These are phyloP conservation scores for Ustilago esculenta DNA, from an alignment of 1,284 basidiomycete genomes.

Conservation along the genomic window DNA sequence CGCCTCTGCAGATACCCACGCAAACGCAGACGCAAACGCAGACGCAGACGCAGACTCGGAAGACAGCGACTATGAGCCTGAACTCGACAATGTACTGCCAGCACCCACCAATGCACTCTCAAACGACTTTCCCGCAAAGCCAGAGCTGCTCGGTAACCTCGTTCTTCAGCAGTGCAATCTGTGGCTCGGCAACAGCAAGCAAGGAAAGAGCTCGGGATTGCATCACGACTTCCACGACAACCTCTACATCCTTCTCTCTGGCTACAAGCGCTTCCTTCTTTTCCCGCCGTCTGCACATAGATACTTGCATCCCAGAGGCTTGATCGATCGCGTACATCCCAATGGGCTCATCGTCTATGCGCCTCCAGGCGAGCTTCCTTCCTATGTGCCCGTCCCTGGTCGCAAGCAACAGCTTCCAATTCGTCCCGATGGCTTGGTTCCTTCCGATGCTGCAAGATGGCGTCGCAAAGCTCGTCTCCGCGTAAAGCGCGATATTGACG, in stretches of 20 bases:
- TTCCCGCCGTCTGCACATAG: conserved; percentile 61
- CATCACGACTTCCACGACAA: conserved; percentile 67
- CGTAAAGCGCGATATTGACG: conserved; percentile 48
- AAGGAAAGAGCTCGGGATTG: conserved; percentile 58
- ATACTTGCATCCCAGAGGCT: conserved; percentile 55
- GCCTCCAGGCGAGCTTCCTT: conserved; percentile 36
- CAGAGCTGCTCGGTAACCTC: conserved; percentile 58
- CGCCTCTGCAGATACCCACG: too few relatives aligned
- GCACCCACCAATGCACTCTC: conserved; percentile 57
- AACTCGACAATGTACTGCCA: conserved; percentile 57
- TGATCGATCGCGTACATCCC: conserved; percentile 46
- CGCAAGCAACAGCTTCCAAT: conserved; percentile 30
- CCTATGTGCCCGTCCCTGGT: conserved; percentile 33
- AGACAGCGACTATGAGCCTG: conserved; percentile 39
- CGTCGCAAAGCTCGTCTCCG: conserved; percentile 46
- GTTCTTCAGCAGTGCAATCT: conserved; percentile 66
- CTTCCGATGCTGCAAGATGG: conserved; percentile 62
- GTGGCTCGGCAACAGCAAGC: conserved; percentile 60
- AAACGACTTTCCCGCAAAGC: conserved; percentile 60
- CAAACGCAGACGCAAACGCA: conserved; percentile 34
- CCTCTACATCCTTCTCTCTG: conserved; percentile 64
- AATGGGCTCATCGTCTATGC: conserved; percentile 64
- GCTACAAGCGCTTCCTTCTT: conserved; percentile 64
- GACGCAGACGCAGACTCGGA: conserved; percentile 40
- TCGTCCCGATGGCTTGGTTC: conserved; percentile 60